These are phyloP conservation scores for Cystobasidium onofrii DNA, from an alignment of 768 basidiomycete species.

Conservation along the genomic window DNA sequence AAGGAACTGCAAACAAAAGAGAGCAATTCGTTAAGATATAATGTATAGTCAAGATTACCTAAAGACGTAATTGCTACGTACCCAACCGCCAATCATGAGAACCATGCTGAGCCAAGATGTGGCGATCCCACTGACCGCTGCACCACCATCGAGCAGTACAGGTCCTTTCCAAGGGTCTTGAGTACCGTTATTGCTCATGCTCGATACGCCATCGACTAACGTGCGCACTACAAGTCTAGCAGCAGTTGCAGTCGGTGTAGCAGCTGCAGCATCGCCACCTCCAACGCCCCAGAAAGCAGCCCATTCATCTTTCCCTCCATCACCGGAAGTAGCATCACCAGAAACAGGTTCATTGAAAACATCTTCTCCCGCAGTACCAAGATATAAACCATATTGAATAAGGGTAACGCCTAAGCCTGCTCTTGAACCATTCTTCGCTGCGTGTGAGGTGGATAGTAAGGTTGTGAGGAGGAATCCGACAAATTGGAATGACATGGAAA, in stretches of 20 bases:
- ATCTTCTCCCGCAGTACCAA: constrained; percentile 34
- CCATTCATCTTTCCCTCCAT: constrained; percentile 26
- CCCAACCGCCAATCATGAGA: constrained; percentile 30
- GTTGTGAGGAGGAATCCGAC: constrained; percentile 63
- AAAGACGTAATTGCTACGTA: no score
- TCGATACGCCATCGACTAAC: background rate
- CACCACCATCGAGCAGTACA: background rate
- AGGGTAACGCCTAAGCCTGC: constrained; percentile 91
- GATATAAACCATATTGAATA: constrained; percentile 67
- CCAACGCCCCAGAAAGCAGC: constrained; percentile 16
- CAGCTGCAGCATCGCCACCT: background rate
- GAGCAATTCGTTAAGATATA: background rate
- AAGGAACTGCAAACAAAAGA: constrained; percentile 11
- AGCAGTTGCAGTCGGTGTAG: constrained; percentile 8
- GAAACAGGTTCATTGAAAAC: background rate
- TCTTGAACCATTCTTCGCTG: constrained; percentile 84
- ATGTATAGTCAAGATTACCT: no score
- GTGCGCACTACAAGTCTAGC: background rate
- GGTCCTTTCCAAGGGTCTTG: background rate
- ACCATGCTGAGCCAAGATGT: constrained; percentile 21
- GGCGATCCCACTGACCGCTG: constrained; percentile 3
- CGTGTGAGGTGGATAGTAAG: constrained; percentile 78
- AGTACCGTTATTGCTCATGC: background rate
- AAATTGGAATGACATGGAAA: constrained; percentile 85
- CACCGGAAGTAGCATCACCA: background rate